Base-by-base conservation (phyloP, 257 asterid genomes). In the Mentha longifolia region DNA sequence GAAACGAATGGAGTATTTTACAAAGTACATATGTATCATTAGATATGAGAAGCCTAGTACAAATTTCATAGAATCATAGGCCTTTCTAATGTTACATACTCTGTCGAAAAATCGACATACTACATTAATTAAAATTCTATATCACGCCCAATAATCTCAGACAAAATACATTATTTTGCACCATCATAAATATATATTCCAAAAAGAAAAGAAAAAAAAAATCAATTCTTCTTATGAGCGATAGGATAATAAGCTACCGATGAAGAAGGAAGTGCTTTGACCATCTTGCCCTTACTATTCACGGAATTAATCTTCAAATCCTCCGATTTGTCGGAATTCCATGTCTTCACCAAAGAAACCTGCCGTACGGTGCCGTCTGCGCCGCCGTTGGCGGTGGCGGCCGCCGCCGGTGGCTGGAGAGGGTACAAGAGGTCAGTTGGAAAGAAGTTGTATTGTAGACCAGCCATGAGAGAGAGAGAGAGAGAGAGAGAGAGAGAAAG, bases 401-500 rank as follows among this genome's bases (percentile, higher is more conserved):
- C 74, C 37, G 79, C 52, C 59, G 78, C 68, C 54, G 77, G 67
- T 35, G 72, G 65, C 20, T 76, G 80, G 25, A 75, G 84, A 30
- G 84, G 84, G 51, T 52, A 79, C 66, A 70, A 17, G 61, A 75
- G 67, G 61, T 79, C 83, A 28, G 83, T 79, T 25, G 83, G 83
- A 12, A 79, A 79, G 73, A 75, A 79, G 4, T 79, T 71, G 78
- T 79, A 79, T 2, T 75, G 78, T 43, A 79, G 80, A 19, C 83
- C 83, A 37, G 80, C 83, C 83, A 79, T 79, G 3, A 15, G 35
- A 51, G 42, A 25, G 35, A 33, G 56, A 63, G 59, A 20, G 11
- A 57, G 13, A 3, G n/a, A n/a, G 3, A 15, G 35, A 51, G 42
- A 25, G 35, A 33, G 56, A 63, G 59, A 20, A 6, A 57, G 13